phyloP scores from a whole-genome alignment of 2,329 filamentous ascomycete genomes.

The Cadophora sp. region DNA sequence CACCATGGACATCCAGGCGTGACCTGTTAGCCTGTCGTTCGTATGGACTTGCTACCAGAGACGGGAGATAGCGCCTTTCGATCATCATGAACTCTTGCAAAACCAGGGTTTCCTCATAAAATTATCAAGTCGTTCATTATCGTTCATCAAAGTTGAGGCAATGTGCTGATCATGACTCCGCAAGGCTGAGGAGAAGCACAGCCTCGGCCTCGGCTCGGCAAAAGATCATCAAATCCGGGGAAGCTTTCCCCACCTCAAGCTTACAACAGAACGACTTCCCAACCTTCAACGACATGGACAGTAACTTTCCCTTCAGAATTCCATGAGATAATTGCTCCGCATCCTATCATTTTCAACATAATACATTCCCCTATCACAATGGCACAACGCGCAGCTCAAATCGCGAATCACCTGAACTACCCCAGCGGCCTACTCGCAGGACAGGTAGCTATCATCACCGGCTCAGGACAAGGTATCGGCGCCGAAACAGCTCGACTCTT shows the following conservation, averaged over 20 bases:
- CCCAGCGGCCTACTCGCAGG: slow-evolving; percentile 79
- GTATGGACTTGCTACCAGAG: neutral
- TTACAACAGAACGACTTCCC: neutral
- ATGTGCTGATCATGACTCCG: neutral
- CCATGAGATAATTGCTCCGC: neutral
- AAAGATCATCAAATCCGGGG: slow-evolving; percentile 8
- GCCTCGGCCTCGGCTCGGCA: slow-evolving; percentile 17
- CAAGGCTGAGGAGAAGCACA: neutral
- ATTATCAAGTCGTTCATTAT: too few relatives aligned
- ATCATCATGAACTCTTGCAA: neutral
- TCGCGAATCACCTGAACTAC: slow-evolving; percentile 81
- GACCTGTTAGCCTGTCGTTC: slow-evolving; percentile 32
- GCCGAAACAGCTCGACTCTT: slow-evolving; percentile 84
- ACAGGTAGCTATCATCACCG: slow-evolving; percentile 88
- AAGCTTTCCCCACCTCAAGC: slow-evolving; percentile 13
- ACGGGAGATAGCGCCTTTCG: neutral
- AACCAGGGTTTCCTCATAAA: neutral
- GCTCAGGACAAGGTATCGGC: slow-evolving; percentile 85
- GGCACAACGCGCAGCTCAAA: slow-evolving; percentile 67
- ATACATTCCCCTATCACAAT: slow-evolving; percentile 28
- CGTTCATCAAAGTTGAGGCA: neutral
- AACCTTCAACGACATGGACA: neutral
- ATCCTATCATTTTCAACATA: neutral
- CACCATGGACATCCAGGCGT: slow-evolving; percentile 63
- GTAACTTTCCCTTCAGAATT: neutral